Base-by-base conservation (phyloP, 2,329 filamentous ascomycete species). In the Tolypocladium tropicale region DNA sequence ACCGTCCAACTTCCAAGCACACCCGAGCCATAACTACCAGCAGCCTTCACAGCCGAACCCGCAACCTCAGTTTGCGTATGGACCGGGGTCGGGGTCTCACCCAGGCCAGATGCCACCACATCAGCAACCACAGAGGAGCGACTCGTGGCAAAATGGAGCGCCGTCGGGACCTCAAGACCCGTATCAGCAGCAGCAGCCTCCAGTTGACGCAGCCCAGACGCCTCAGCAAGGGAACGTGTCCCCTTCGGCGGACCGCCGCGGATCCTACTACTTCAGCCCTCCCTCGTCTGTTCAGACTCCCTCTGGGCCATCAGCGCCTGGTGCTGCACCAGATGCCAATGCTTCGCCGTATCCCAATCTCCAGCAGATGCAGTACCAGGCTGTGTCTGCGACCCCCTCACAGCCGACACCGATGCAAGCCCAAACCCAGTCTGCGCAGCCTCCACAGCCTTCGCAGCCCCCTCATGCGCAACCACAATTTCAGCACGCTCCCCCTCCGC, bases 181-280 rank as follows among this genome's bases (percentile, higher is more conserved):
- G 21, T 68, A 67, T 49, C 66, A 66, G 41, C 64, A 67, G 41
- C 64, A 67, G 53, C 59, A 60, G 32, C 62, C 59, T 41, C 56
- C 60, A 3, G 59, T 62, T 25, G 69, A 70, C 41, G 56, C 61
- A 14, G 56, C 59, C 12, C 66, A 66, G 56, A 66, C 62, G 16
- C 64, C 67, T 6, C 70, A 68, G 43, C 68, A 66, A 56, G 46
- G 65, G 14, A 56, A 60, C 7, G 63, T 60, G 9, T 63, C 66
- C 30, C 66, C 67, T 12, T 60, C 68, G 37, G 59, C 75, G 18
- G 83, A 87, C 57, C 75, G 80, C 1, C 80, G 75, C 57, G 74
- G 78, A 12, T 76, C 77, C 11, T 85, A 81, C 63, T 88, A 86
- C 67, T 83, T 81, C 63, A 77, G 72, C 60, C 68, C 70, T 56